phyloP scores from a whole-genome alignment of 306 rosid genomes.

The Quercus aquifolioides region DNA sequence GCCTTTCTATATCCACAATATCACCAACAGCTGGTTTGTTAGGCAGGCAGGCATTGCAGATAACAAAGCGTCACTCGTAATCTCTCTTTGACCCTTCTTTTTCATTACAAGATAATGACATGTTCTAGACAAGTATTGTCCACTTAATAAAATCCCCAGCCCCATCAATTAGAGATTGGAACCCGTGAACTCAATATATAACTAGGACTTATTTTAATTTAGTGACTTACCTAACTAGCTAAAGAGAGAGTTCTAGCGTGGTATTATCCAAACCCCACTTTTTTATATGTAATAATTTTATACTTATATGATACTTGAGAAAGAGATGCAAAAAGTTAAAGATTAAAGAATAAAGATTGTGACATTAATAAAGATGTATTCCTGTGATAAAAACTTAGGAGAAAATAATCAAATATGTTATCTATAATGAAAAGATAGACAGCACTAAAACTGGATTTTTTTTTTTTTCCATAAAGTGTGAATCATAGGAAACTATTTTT shows the following conservation, averaged over 20 bases:
- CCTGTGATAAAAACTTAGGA: conserved; percentile 15
- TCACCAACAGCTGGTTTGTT: conserved; percentile 27
- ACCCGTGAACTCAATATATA: conserved; percentile 9
- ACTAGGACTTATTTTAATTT: background rate
- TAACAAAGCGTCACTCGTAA: conserved; percentile 4
- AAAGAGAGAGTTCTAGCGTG: conserved; percentile 3
- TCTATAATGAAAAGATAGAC: conserved; percentile 26
- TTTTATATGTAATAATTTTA: background rate
- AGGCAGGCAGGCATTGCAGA: conserved; percentile 26
- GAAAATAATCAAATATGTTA: conserved; percentile 14
- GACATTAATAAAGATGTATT: conserved; percentile 46
- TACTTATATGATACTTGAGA: background rate
- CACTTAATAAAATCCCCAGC: conserved; percentile 28
- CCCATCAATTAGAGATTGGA: conserved; percentile 29
- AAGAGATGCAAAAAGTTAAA: conserved; percentile 22
- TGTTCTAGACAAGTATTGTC: conserved; percentile 17
- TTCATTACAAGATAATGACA: conserved; percentile 20
- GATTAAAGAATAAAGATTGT: conserved; percentile 12
- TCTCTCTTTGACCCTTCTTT: conserved; percentile 27
- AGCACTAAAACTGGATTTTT: conserved; percentile 27
- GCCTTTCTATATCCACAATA: conserved; percentile 29
- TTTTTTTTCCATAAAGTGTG: background rate
- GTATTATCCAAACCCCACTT: conserved; percentile 19
- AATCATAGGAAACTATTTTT: background rate
- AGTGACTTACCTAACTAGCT: conserved; percentile 31